Evolutionary conservation across 1,284 basidiomycete species (phyloP).

Genomic region (Microbotryum intermedium): DNA sequence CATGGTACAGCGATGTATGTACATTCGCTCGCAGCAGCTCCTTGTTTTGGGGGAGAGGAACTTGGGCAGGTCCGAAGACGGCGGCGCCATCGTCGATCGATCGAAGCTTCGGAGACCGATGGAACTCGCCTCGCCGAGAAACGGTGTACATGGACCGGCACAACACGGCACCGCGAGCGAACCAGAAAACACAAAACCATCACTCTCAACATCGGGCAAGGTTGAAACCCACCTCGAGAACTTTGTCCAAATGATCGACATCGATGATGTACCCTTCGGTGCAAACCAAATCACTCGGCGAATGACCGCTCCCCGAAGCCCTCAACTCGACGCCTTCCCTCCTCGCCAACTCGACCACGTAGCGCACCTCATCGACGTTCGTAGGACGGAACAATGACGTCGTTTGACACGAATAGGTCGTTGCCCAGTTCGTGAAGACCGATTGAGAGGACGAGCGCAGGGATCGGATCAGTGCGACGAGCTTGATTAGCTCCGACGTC

Average conservation of each 20-base stretch:
- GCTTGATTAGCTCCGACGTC: not conserved
- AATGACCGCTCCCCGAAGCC: slow-evolving; percentile 83
- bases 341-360: slow-evolving; percentile 74
- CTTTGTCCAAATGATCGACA: slow-evolving; percentile 57
- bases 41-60: too few relatives aligned
- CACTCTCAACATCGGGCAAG: slow-evolving; percentile 3
- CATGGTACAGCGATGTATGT: too few relatives aligned
- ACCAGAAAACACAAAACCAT: not conserved
- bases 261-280: slow-evolving; percentile 63
- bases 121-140: too few relatives aligned
- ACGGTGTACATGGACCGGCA: not conserved
- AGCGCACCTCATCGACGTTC: slow-evolving; percentile 60
- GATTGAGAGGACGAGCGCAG: not conserved
- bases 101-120: too few relatives aligned
- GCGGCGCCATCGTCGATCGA: too few relatives aligned
- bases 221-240: slow-evolving; percentile 64
- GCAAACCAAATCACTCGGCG: slow-evolving; percentile 84
- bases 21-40: too few relatives aligned
- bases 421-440: slow-evolving; percentile 48
- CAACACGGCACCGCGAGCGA: not conserved
- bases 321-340: slow-evolving; percentile 63
- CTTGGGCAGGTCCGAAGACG: too few relatives aligned
- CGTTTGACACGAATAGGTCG: slow-evolving; percentile 44
- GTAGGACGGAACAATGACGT: slow-evolving; percentile 64
- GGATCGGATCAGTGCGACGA: slow-evolving; percentile 11